Percentiles rank a stretch among this genome's conserved stretches.
Evolutionary conservation across 768 basidiomycete genomes (phyloP).

Genomic region (Mycena filopes): DNA sequence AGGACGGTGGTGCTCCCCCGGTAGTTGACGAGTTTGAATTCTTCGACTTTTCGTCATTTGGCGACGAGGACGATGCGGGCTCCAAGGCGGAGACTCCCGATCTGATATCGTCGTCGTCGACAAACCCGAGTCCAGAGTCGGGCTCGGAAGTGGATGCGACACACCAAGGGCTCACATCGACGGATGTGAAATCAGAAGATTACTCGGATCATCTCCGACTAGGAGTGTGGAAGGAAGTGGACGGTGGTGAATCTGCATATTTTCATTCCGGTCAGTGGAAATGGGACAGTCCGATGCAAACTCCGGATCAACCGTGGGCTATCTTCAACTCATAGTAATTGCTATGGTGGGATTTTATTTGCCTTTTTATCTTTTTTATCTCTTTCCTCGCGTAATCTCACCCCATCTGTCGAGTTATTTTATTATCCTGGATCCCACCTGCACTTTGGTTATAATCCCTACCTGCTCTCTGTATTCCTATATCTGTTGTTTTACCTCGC

Average conservation of each 20-base stretch:
- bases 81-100: constrained; percentile 83
- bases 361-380: constrained; percentile 46
- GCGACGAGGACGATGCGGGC: constrained; percentile 67
- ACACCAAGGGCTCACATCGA: constrained; percentile 56
- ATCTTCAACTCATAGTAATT: constrained; percentile 67
- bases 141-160: constrained; percentile 68
- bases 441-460: constrained; percentile 52
- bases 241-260: constrained; percentile 79
- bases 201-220: constrained; percentile 64
- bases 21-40: constrained; percentile 66
- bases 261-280: constrained; percentile 74
- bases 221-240: constrained; percentile 74
- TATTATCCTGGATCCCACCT: constrained; percentile 51
- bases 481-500: constrained; percentile 68
- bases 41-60: constrained; percentile 76
- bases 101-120: constrained; percentile 73
- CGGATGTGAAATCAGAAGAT: constrained; percentile 67
- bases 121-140: constrained; percentile 83
- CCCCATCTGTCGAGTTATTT: constrained; percentile 43
- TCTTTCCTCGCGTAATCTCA: constrained; percentile 41
- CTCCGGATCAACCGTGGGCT: constrained; percentile 78
- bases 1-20: constrained; percentile 40
- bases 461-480: constrained; percentile 63
- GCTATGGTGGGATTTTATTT: constrained; percentile 49
- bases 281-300: constrained; percentile 76